Evolutionary conservation across 2,329 filamentous ascomycete species (phyloP), one percentile per base, ranked within the genome.

Genomic region (Xylogone sp.): DNA sequence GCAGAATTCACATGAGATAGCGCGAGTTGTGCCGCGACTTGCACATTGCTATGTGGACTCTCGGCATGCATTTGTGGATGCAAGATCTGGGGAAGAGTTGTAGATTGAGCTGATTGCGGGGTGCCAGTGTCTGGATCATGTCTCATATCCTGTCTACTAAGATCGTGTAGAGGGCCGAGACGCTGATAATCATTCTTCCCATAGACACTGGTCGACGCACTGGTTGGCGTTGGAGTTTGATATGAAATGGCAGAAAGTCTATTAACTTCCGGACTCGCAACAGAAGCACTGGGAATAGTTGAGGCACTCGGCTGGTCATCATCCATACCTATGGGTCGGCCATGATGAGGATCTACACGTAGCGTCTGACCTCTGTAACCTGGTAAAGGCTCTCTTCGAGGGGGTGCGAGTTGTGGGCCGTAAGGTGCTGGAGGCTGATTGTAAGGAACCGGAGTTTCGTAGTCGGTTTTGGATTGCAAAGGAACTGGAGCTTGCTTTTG

Each of bases 401-500:
- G 56, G 8, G 53, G 58, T 16, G 61, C 53, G 45, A 60, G 55
- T 22, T 59, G 62, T 52, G 62, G 45, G 13, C 60, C 56, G 59
- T 84, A 86, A 7, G 82, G 81, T 47, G 81, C 79, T 18, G 80
- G n/a, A n/a, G n/a, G 77, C 24, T 79, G 80, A 2, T 82, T 71
- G 59, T 85, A 86, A 16, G 53, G 43, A 52, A 70, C 80, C 0
- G 81, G 79, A 42, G 59, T 56, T 21, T 69, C 74, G 56, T 73
- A 78, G 12, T 75, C 77, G 58, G 92, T 89, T 70, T 95, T 96
- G 19, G 90, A 92, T 70, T 95, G 89, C 46, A 96, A 78, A 53
- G 87, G 88, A 59, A 92, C 79, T 46, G 85, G 81, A 47, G 77
- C 72, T 60, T 84, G 81, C 59, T 87, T 84, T 64, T 73, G 84